Evolutionary conservation across 257 asterid species (phyloP).

Genomic region (Petunia axillaris): DNA sequence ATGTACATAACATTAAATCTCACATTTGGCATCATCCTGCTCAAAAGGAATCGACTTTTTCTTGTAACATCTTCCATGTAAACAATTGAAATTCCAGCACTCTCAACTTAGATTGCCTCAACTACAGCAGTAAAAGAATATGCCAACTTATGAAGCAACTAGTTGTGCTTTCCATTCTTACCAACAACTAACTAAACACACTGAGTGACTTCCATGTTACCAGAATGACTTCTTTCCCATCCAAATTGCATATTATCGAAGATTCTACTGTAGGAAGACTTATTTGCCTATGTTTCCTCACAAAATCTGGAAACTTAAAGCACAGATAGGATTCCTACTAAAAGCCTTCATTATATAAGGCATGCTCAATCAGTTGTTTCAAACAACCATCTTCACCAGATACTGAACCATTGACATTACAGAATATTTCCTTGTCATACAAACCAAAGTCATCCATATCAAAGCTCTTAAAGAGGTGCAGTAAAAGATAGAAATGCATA

Average conservation of each 20-base stretch:
- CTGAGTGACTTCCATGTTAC: constrained; percentile 72
- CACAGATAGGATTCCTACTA: constrained; percentile 58
- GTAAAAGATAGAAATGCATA: constrained; percentile 66
- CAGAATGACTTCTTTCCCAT: constrained; percentile 71
- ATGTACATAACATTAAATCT: constrained; percentile 71
- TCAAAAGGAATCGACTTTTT: constrained; percentile 34
- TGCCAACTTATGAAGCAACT: constrained; percentile 85
- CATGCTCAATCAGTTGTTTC: constrained; percentile 64
- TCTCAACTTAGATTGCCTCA: constrained; percentile 80
- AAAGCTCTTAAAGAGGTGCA: constrained; percentile 62
- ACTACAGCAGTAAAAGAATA: constrained; percentile 63
- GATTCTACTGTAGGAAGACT: constrained; percentile 83
- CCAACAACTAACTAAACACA: constrained; percentile 76
- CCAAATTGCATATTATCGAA: constrained; percentile 68
- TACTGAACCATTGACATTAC: constrained; percentile 41
- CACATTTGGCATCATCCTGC: constrained; percentile 57
- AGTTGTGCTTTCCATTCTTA: constrained; percentile 82
- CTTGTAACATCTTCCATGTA: constrained; percentile 78
- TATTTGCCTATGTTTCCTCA: constrained; percentile 54
- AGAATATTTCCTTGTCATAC: constrained; percentile 31
- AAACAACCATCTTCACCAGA: constrained; percentile 41
- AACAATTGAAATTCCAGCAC: constrained; percentile 64
- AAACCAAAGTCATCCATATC: constrained; percentile 63
- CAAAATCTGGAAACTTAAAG: constrained; percentile 36
- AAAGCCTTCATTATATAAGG: constrained; percentile 64